phyloP scores from a whole-genome alignment of 768 basidiomycete species.

The Pulveroboletus sp. region DNA sequence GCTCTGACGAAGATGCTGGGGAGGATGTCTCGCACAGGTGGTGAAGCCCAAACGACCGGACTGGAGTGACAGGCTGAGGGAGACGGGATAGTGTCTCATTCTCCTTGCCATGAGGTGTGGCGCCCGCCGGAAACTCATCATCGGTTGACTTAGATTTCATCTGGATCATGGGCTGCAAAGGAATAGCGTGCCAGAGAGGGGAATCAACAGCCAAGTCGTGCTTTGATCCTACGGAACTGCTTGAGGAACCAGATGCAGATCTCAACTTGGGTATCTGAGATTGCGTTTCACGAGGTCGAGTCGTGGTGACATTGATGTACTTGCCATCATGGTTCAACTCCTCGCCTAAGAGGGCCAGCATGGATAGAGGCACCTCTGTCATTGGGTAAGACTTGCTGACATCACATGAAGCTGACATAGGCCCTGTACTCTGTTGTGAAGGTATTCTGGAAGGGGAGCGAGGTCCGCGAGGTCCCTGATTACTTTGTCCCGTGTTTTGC shows the following conservation, averaged over 20 bases:
- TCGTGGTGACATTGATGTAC: not conserved
- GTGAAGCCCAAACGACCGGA: conserved; percentile 38
- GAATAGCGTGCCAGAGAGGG: not conserved
- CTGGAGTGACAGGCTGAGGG: conserved; percentile 41
- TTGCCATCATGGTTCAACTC: conserved; percentile 14
- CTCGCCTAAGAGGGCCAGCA: conserved; percentile 8
- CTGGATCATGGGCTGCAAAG: conserved; percentile 3
- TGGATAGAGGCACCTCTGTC: not conserved
- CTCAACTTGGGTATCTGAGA: conserved; percentile 31
- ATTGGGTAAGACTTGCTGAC: not conserved
- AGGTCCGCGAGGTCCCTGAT: conserved; percentile 42
- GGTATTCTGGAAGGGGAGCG: conserved; percentile 33
- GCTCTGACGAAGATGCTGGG: conserved; percentile 66
- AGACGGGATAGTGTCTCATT: conserved; percentile 25
- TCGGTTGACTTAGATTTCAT: not conserved
- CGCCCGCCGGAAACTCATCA: not conserved
- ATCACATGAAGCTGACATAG: conserved; percentile 5
- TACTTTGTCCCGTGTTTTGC: conserved; percentile 20
- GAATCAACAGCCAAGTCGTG: conserved; percentile 1
- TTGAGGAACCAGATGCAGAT: conserved; percentile 24
- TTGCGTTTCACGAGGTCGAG: conserved; percentile 11
- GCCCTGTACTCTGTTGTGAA: conserved; percentile 27
- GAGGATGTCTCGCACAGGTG: conserved; percentile 40
- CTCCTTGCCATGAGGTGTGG: conserved; percentile 16
- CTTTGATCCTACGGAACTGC: conserved; percentile 17